A percentile compares a stretch with the other conserved stretches of the same genome.
These are phyloP conservation scores for Nicotiana noctiflora DNA, from an alignment of 257 asterid genomes.

Conservation along the genomic window DNA sequence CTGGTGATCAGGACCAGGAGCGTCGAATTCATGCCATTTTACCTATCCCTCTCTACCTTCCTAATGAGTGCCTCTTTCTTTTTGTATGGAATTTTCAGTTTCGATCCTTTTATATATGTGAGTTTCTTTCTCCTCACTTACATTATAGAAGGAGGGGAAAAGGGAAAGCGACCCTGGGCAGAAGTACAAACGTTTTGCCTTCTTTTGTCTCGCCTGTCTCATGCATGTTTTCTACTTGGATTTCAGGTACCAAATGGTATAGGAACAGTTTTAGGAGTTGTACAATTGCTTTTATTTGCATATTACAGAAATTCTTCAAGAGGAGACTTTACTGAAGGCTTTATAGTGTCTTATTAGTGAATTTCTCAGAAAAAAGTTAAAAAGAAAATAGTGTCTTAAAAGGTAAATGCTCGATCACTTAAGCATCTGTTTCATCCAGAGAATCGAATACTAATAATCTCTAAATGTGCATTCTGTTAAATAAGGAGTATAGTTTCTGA, in stretches of 20 bases:
- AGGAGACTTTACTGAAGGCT: neutral
- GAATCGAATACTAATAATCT: neutral
- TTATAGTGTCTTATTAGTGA: neutral
- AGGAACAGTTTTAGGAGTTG: conserved; percentile 64
- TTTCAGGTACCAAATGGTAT: conserved; percentile 72
- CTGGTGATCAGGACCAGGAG: conserved; percentile 77
- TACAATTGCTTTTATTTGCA: conserved; percentile 56
- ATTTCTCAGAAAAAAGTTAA: neutral
- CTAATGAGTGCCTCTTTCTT: conserved; percentile 80
- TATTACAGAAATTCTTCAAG: conserved; percentile 33
- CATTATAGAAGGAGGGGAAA: neutral
- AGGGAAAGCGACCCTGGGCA: no score
- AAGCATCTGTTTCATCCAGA: neutral
- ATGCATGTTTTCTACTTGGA: neutral
- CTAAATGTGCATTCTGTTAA: neutral
- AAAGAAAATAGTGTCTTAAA: neutral
- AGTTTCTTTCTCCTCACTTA: conserved; percentile 16
- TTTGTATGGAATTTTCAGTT: conserved; percentile 57
- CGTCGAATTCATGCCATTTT: conserved; percentile 82
- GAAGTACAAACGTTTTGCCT: neutral
- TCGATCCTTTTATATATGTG: conserved; percentile 60
- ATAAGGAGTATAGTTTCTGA: neutral
- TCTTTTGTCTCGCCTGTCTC: neutral
- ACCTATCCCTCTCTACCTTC: conserved; percentile 74
- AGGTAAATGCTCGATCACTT: neutral